Conservation (phyloP, 495 filamentous ascomycete genomes). For the Podospora comata region DNA sequence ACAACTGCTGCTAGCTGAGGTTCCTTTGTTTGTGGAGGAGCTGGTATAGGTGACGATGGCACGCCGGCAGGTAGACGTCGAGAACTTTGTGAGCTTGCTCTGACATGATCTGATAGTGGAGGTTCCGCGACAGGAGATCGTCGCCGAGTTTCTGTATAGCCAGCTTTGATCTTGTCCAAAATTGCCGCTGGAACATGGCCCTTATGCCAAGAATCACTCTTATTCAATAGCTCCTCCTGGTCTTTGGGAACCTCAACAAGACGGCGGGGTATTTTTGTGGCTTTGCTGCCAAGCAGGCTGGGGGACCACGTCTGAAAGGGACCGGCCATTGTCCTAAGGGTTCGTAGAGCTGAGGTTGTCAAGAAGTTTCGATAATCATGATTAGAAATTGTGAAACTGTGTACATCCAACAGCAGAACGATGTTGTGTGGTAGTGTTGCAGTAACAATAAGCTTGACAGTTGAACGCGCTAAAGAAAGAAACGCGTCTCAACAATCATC, state of each 20-base stretch:
- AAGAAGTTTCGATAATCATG: neutral
- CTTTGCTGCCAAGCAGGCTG: neutral
- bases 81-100: neutral
- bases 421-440: neutral
- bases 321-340: neutral
- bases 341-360: neutral
- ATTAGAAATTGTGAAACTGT: neutral
- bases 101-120: neutral
- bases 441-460: neutral
- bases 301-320: slow-evolving; percentile 1
- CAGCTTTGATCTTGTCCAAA: neutral
- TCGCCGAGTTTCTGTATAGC: neutral
- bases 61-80: neutral
- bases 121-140: neutral
- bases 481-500: neutral
- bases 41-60: neutral
- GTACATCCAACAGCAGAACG: neutral
- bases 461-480: neutral
- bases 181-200: neutral
- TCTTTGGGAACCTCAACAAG: neutral
- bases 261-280: slow-evolving; percentile 1
- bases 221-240: neutral
- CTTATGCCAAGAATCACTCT: neutral
- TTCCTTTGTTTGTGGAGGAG: neutral
- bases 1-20: neutral